Percentiles rank a stretch among this genome's conserved stretches.
Evolutionary conservation across 1,284 basidiomycete genomes (phyloP).

Genomic region (Volvariella volvacea): DNA sequence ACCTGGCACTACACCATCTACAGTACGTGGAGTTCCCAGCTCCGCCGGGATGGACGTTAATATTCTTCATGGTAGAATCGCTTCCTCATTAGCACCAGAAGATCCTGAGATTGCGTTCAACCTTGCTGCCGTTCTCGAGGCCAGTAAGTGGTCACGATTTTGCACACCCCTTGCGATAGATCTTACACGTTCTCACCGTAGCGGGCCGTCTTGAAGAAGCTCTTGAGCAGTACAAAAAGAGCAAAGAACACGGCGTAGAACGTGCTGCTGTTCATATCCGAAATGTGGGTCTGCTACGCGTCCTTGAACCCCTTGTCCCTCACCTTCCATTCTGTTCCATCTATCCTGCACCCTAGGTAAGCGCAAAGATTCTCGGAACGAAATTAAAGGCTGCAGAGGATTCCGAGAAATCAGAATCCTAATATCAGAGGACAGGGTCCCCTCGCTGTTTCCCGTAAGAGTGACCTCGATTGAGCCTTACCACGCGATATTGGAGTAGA

Average conservation of each 20-base stretch:
- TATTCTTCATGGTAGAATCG: slow-evolving; percentile 42
- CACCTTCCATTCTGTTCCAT: slow-evolving; percentile 8
- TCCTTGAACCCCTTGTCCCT: slow-evolving; percentile 7
- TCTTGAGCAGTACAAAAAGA: slow-evolving; percentile 73
- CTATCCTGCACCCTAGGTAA: slow-evolving; percentile 39
- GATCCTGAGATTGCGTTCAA: slow-evolving; percentile 96
- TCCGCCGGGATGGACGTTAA: slow-evolving; percentile 17
- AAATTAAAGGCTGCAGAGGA: slow-evolving; percentile 45
- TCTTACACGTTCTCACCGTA: slow-evolving; percentile 27
- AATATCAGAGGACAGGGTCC: slow-evolving; percentile 21
- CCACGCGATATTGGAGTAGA: slow-evolving; percentile 1
- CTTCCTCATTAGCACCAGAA: slow-evolving; percentile 80
- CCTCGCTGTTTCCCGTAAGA: slow-evolving; percentile 1
- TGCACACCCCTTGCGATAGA: slow-evolving; percentile 24
- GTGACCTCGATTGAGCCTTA: background rate
- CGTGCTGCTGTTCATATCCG: slow-evolving; percentile 82
- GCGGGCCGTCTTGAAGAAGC: slow-evolving; percentile 79
- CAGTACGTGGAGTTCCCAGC: slow-evolving; percentile 44
- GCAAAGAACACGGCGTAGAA: slow-evolving; percentile 75
- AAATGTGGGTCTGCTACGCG: slow-evolving; percentile 50
- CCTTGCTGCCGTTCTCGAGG: slow-evolving; percentile 86
- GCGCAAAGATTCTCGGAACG: slow-evolving; percentile 75
- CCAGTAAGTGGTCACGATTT: slow-evolving; percentile 47
- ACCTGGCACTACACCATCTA: slow-evolving; percentile 86
- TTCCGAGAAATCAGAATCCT: slow-evolving; percentile 31